Base-by-base conservation (phyloP, 352 stramenopile species). In the Globisporangium perplexum region DNA sequence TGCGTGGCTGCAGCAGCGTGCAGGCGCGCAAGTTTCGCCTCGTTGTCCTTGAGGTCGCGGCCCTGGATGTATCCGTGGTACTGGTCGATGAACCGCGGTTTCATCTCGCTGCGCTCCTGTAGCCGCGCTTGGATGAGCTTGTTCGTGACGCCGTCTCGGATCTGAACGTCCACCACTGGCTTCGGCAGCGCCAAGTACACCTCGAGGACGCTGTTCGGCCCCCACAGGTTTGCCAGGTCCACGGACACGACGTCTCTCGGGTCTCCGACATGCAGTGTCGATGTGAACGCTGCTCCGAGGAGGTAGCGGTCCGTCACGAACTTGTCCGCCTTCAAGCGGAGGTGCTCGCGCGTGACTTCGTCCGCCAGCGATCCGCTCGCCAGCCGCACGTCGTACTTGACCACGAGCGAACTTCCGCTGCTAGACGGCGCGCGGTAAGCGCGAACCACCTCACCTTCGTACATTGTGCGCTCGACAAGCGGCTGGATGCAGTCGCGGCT, bases 51-150 rank as follows among this genome's bases (percentile, higher is more conserved):
- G n/a, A 86, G 62, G 12, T 60, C 53, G 2, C 46, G 44, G 0
- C 72, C 68, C 6, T 66, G 63, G 15, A 74, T 46, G 42, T 69
- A 90, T 4, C 79, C 79, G 39, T 90, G 79, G 30, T 72, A 86
- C 53, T 86, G 74, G 1, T 73, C 74, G 12, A 87, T 30, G 20
- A 88, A 87, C 10, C 69, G 68, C 8, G 79, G 75, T 15, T 64
- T 69, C 1, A 45, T 41, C 33, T 76, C 47, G 7, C 60, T 66
- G n/a, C 65, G 54, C 15, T 74, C 66, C 3, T 58, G 36, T 3
- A 87, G 50, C 15, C 53, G 46, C 3, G 64, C 24, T 53, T 83
- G 63, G 1, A 77, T 15, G 1, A 74, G 45, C 31, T 78, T 72
- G 30, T 72, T 77, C 0, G 64, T 76, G 23, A 69, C 65, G 6